A percentile compares a stretch with the other conserved stretches of the same genome.
phyloP scores from a whole-genome alignment of 179 eudicot species.

The Pouteria campechiana region DNA sequence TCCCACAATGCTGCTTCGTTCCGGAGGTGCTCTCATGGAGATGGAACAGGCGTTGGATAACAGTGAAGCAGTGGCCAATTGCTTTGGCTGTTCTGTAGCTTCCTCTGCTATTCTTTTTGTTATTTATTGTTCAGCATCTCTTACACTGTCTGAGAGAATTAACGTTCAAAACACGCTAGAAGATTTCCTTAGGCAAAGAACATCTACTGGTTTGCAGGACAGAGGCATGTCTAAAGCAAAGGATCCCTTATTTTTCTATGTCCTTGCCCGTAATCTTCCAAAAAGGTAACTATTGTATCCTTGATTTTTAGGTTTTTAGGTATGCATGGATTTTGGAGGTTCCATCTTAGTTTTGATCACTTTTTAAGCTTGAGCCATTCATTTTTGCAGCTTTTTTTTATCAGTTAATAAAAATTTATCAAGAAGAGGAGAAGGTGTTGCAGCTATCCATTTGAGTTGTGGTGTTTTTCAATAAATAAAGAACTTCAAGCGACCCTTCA shows the following conservation, averaged over 20 bases:
- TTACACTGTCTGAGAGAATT: conserved; percentile 25
- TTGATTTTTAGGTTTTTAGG: too few relatives aligned
- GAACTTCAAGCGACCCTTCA: too few relatives aligned
- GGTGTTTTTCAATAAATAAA: too few relatives aligned
- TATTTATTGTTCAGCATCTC: conserved; percentile 51
- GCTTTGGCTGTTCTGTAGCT: conserved; percentile 60
- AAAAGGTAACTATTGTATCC: conserved; percentile 60
- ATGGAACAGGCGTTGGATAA: conserved; percentile 71
- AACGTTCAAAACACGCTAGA: conserved; percentile 38
- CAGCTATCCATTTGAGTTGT: too few relatives aligned
- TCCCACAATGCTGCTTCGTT: conserved; percentile 75
- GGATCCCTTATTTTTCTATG: conserved; percentile 49
- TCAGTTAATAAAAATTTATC: too few relatives aligned
- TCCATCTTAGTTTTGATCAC: too few relatives aligned
- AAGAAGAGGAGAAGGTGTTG: too few relatives aligned
- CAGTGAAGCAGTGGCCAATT: conserved; percentile 77
- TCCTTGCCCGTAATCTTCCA: conserved; percentile 85
- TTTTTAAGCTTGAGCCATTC: too few relatives aligned
- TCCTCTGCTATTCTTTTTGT: conserved; percentile 46
- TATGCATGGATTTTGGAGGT: too few relatives aligned
- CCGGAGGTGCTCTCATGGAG: conserved; percentile 53
- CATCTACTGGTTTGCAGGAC: conserved; percentile 15
- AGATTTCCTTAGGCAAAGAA: conserved; percentile 33
- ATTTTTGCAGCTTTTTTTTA: too few relatives aligned
- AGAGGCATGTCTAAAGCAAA: conserved; percentile 16